phyloP scores from a whole-genome alignment of 768 basidiomycete species.

The Hygrocybe coccinea region DNA sequence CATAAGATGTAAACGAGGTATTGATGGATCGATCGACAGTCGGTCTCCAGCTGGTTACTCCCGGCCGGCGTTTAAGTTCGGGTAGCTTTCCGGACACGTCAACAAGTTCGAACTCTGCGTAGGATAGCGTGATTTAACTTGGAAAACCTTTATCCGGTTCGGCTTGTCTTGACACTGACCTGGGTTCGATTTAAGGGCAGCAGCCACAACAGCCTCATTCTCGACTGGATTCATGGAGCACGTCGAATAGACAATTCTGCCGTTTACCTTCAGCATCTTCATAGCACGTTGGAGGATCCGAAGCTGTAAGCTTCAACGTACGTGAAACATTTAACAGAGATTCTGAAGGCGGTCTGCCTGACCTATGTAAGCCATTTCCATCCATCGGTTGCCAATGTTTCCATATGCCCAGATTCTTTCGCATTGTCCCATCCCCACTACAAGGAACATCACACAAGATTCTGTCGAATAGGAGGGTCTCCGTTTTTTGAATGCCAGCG shows the following conservation, averaged over 20 bases:
- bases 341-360: not conserved
- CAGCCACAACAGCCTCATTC: constrained; percentile 92
- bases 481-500: constrained; percentile 31
- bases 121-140: not conserved
- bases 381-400: constrained; percentile 83
- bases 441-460: constrained; percentile 98
- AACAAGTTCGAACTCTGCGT: constrained; percentile 67
- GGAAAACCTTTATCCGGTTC: too few species aligned
- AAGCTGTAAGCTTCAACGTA: constrained; percentile 65
- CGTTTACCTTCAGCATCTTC: constrained; percentile 76
- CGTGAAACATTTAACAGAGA: constrained; percentile 7
- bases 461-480: constrained; percentile 77
- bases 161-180: constrained; percentile 37
- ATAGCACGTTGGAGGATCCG: constrained; percentile 92
- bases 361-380: constrained; percentile 89
- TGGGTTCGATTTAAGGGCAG: constrained; percentile 66
- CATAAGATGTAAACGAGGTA: constrained; percentile 54
- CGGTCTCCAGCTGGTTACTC: constrained; percentile 75
- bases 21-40: constrained; percentile 52
- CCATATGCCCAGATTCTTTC: constrained; percentile 97
- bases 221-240: constrained; percentile 96
- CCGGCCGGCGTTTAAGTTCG: constrained; percentile 67
- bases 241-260: constrained; percentile 94
- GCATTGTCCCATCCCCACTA: constrained; percentile 91
- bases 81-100: constrained; percentile 73